Conservation (phyloP, 2,329 filamentous ascomycete species). For the Cladophialophora immunda region DNA sequence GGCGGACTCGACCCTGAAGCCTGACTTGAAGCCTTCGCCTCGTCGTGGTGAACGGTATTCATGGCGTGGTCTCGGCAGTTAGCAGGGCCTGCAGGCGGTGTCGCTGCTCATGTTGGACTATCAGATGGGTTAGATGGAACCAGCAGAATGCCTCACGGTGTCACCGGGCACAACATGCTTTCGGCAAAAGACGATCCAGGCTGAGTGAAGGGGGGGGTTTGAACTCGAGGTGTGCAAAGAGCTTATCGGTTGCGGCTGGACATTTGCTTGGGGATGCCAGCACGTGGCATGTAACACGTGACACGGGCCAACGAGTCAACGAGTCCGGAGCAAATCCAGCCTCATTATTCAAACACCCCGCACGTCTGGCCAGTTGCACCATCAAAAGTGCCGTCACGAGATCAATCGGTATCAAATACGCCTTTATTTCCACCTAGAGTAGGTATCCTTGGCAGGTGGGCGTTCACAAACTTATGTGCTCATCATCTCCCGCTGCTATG, state of each 20-base stretch:
- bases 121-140: background rate
- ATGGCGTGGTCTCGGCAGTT: constrained; percentile 13
- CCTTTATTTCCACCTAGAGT: background rate
- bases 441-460: background rate
- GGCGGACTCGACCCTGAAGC: constrained; percentile 16
- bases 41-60: constrained; percentile 9
- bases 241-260: constrained; percentile 16
- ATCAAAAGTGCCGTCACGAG: constrained; percentile 5
- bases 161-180: background rate
- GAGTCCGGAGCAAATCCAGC: background rate
- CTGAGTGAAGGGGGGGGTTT: constrained; percentile 4
- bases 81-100: background rate
- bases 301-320: background rate
- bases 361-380: background rate
- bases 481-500: background rate
- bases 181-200: background rate
- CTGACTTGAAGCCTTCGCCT: constrained; percentile 5
- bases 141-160: background rate
- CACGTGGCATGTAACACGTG: constrained; percentile 15
- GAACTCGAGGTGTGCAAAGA: background rate
- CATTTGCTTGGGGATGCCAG: background rate
- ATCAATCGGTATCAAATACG: background rate
- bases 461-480: background rate
- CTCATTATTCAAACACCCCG: background rate
- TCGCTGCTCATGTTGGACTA: constrained; percentile 2